Conservation (phyloP, 2,329 filamentous ascomycete genomes). For the Beauveria pseudobassiana region DNA sequence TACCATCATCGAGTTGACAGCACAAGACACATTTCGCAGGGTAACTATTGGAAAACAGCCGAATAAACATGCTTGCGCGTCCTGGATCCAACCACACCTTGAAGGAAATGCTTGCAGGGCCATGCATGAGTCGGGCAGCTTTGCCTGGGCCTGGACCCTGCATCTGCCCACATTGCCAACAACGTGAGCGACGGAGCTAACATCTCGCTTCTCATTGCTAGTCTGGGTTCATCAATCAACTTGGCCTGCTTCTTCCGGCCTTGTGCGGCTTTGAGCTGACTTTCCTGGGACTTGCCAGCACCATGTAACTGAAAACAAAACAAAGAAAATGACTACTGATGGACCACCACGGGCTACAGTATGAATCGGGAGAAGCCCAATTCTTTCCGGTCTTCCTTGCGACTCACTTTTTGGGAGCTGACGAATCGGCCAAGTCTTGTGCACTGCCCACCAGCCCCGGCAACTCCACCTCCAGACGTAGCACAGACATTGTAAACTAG, state of each 20-base stretch:
- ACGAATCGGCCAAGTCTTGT: neutral
- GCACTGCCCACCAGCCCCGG: neutral
- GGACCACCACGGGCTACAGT: no score
- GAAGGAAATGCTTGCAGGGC: neutral
- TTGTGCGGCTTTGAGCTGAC: no score
- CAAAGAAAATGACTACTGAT: neutral
- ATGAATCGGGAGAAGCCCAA: neutral
- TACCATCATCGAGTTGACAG: neutral
- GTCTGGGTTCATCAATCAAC: no score
- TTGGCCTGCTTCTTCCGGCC: constrained; percentile 2
- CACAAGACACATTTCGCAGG: no score
- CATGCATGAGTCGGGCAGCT: neutral
- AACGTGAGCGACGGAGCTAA: neutral
- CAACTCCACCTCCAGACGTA: no score
- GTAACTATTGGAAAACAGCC: no score
- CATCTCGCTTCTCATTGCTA: neutral
- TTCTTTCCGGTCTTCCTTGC: neutral
- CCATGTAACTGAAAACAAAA: neutral
- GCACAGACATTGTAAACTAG: neutral
- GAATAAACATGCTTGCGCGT: neutral
- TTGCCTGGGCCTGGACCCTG: neutral
- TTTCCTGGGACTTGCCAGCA: no score
- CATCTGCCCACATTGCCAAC: no score
- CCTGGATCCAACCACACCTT: neutral
- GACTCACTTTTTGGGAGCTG: neutral